Base-by-base conservation (phyloP, 495 filamentous ascomycete species). In the Podospora sp. region DNA sequence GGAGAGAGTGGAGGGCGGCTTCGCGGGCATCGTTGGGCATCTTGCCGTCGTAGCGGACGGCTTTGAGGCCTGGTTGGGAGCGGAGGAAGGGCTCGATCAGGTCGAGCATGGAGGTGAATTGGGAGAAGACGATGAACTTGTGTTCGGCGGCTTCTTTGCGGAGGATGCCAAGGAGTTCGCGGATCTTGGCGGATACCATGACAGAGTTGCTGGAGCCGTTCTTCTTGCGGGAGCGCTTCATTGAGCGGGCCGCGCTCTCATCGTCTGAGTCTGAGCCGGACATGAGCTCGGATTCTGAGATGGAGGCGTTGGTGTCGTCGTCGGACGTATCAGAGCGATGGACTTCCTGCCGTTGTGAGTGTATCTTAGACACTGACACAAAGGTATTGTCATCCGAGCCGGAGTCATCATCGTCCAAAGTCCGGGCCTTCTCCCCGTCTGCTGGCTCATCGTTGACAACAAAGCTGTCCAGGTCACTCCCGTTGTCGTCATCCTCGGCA, bases 121-220 rank as follows among this genome's bases (percentile, higher is more conserved):
- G 91, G 2, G 92, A 96, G 79, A 99, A 99, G 67, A 99, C 92
- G 75, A 99, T 99, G 76, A 95, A 95, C 76, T 99, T 99, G 83
- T 96, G 89, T 59, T 82, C 77, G 36, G 84, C 76, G 0, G 89
- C 86, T 76, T 99, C 95, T 65, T 88, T 87, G 71, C 88, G 84
- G 20, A 99, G 89, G 69, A 98, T 89, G 68, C 83, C 79, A 77
- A 97, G 85, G 25, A 98, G 83, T 62, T 92, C 88, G 59, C 88
- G 89, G 73, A 97, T 96, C 80, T 99, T 99, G 66, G 95, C 92
- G 2, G 95, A 99, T 4, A 88, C 86, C 14, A 88, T 82, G 33
- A 86, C 76, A 52, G 78, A 77, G 33, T 77, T 79, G 36, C 73
- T 68, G 16, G 33, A 18, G 25, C 25, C 16, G 60, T 74, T 71